Evolutionary conservation across 805 yeast species (phyloP).

Genomic region (Metschnikowia arizonensis): DNA sequence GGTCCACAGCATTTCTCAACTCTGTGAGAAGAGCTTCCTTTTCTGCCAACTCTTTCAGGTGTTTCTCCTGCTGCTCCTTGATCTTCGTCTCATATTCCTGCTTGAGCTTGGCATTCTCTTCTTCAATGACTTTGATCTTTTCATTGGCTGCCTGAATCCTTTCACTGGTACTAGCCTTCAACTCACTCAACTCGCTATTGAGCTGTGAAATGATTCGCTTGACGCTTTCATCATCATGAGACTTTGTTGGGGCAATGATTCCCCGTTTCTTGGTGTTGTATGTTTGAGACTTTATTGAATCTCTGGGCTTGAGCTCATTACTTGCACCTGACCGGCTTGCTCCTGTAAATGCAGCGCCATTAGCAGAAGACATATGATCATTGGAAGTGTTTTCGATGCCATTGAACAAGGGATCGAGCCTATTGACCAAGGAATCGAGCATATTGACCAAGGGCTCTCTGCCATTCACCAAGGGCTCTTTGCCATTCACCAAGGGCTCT

Average conservation of each 20-base stretch:
- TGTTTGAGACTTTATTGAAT: not conserved
- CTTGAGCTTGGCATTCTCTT: conserved; percentile 19
- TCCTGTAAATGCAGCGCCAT: not conserved
- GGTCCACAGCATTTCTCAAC: conserved; percentile 21
- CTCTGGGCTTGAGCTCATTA: not conserved
- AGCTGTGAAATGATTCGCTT: conserved; percentile 32
- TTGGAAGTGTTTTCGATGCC: not conserved
- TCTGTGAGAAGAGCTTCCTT: conserved; percentile 31
- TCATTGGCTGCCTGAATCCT: conserved; percentile 58
- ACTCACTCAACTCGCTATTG: conserved; percentile 29
- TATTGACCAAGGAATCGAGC: no score
- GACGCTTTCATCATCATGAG: conserved; percentile 19
- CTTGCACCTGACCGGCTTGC: not conserved
- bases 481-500: not conserved
- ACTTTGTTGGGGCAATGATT: not conserved
- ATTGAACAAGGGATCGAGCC: no score
- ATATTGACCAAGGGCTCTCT: no score
- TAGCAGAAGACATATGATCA: not conserved
- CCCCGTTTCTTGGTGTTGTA: conserved; percentile 3
- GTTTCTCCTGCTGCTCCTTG: conserved; percentile 17
- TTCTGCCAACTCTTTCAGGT: conserved; percentile 20
- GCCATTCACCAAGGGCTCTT: no score
- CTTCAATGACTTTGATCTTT: conserved; percentile 48
- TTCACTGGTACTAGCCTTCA: conserved; percentile 32
- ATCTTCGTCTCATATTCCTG: not conserved